A percentile compares a stretch with the other conserved stretches of the same genome.
Conservation (phyloP, 805 yeast genomes). For the Scheffersomyces coipomensis region DNA sequence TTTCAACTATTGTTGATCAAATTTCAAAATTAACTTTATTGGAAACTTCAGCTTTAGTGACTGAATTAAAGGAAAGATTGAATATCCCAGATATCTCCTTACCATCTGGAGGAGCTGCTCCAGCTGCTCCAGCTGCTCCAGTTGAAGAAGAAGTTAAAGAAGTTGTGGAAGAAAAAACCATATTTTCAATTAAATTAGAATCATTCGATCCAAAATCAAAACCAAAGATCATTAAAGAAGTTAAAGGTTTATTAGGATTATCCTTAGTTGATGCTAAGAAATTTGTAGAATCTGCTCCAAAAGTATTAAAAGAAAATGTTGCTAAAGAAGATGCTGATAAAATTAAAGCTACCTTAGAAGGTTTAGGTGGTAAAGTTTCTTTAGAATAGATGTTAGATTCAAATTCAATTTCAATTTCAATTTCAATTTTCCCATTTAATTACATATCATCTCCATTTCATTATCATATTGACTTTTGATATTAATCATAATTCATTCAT, state of each 20-base stretch:
- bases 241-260: constrained; percentile 84
- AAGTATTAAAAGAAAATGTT: constrained; percentile 89
- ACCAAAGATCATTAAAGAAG: constrained; percentile 97
- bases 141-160: constrained; percentile 74
- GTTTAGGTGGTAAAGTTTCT: constrained; percentile 87
- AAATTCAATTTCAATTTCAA: no score
- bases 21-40: constrained; percentile 87
- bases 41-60: constrained; percentile 86
- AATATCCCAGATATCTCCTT: constrained; percentile 92
- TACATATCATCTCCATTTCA: no score
- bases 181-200: constrained; percentile 88
- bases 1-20: constrained; percentile 81
- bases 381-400: constrained; percentile 77
- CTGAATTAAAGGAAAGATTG: constrained; percentile 75
- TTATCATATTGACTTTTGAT: no score
- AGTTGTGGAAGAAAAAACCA: constrained; percentile 85
- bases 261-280: constrained; percentile 96
- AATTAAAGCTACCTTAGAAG: constrained; percentile 90
- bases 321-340: constrained; percentile 98
- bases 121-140: constrained; percentile 68
- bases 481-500: no score
- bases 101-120: constrained; percentile 62
- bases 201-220: constrained; percentile 91
- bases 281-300: constrained; percentile 97
- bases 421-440: no score